These are phyloP conservation scores for Rosellinia necatrix DNA, from an alignment of 2,329 filamentous ascomycete genomes.

Conservation along the genomic window DNA sequence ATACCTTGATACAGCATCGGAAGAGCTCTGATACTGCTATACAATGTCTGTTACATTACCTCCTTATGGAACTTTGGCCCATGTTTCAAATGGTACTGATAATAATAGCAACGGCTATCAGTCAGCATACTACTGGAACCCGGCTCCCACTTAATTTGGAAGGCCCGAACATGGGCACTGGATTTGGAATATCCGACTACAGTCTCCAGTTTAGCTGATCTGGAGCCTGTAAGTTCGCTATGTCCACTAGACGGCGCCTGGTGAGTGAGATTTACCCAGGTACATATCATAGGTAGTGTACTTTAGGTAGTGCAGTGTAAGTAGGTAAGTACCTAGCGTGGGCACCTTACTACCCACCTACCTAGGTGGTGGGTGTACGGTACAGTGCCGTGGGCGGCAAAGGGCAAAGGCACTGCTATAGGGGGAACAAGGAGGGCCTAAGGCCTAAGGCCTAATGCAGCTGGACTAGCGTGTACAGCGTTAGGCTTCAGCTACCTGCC, in stretches of 20 bases:
- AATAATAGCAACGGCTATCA: constrained; percentile 15
- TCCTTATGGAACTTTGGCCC: no score
- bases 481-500: constrained; percentile 10
- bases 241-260: neutral
- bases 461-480: neutral
- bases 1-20: no score
- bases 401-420: no score
- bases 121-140: constrained; percentile 17
- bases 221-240: constrained; percentile 2
- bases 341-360: no score
- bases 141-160: constrained; percentile 25
- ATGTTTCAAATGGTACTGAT: constrained; percentile 21
- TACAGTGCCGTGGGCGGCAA: no score
- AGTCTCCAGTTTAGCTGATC: constrained; percentile 13
- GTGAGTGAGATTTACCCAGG: no score
- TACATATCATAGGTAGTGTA: neutral
- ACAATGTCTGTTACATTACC: no score
- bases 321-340: no score
- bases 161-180: constrained; percentile 21
- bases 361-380: no score
- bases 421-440: constrained; percentile 8
- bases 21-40: neutral
- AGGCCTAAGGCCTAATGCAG: neutral
- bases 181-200: constrained; percentile 26
- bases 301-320: no score